phyloP scores from a whole-genome alignment of 2,329 filamentous ascomycete species.

The Tetracladium maxilliforme region DNA sequence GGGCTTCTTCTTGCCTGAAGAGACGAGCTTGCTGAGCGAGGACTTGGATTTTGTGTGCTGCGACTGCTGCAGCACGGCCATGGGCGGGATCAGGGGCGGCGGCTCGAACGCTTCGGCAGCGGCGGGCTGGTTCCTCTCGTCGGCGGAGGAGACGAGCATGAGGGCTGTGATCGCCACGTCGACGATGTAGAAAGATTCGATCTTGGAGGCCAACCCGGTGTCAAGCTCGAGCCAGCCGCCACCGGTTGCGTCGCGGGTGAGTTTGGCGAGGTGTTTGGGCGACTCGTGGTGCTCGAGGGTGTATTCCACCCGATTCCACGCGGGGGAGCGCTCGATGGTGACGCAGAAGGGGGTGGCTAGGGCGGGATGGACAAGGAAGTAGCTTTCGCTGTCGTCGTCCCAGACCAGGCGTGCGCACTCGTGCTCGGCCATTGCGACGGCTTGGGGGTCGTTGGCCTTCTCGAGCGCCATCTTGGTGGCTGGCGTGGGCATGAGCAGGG shows the following conservation, averaged over 20 bases:
- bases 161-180: slow-evolving; percentile 48
- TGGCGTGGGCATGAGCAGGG: slow-evolving; percentile 51
- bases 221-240: slow-evolving; percentile 44
- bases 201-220: slow-evolving; percentile 40
- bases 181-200: slow-evolving; percentile 45
- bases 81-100: slow-evolving; percentile 24
- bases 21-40: slow-evolving; percentile 13
- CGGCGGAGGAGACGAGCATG: slow-evolving; percentile 40
- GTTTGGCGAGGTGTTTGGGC: slow-evolving; percentile 41
- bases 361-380: slow-evolving; percentile 50
- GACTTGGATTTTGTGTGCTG: slow-evolving; percentile 11
- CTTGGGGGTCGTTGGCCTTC: slow-evolving; percentile 26
- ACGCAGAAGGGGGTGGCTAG: slow-evolving; percentile 49
- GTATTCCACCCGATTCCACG: slow-evolving; percentile 47
- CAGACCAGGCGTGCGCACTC: slow-evolving; percentile 62
- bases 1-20: slow-evolving; percentile 16
- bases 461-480: slow-evolving; percentile 50
- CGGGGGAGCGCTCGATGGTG: slow-evolving; percentile 38
- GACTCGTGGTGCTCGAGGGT: slow-evolving; percentile 50
- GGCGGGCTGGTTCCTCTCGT: slow-evolving; percentile 34
- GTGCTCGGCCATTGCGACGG: slow-evolving; percentile 47
- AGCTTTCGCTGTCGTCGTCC: slow-evolving; percentile 42
- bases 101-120: slow-evolving; percentile 41
- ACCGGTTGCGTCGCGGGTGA: slow-evolving; percentile 45
- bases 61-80: slow-evolving; percentile 9